phyloP scores from a whole-genome alignment of 768 basidiomycete species.

The Lactarius akahatsu region DNA sequence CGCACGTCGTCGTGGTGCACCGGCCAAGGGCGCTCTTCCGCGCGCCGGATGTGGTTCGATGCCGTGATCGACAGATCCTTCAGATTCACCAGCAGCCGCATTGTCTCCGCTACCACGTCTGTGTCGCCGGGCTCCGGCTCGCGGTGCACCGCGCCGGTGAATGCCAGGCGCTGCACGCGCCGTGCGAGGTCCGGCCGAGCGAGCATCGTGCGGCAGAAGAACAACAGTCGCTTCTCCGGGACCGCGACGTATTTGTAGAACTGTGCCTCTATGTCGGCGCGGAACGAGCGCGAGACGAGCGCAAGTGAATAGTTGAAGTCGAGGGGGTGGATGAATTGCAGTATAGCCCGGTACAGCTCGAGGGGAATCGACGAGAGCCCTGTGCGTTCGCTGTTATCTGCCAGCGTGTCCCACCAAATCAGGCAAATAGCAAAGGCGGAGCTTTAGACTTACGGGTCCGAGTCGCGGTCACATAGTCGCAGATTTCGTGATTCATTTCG shows the following conservation, averaged over 20 bases:
- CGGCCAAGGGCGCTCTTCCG: conserved; percentile 12
- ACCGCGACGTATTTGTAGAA: conserved; percentile 23
- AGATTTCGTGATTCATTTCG: background rate
- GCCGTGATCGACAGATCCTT: conserved; percentile 23
- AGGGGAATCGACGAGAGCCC: background rate
- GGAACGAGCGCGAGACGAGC: conserved; percentile 20
- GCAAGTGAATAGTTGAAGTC: conserved; percentile 11
- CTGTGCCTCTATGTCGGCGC: conserved; percentile 13
- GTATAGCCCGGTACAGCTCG: conserved; percentile 20
- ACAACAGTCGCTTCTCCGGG: conserved; percentile 14
- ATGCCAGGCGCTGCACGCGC: conserved; percentile 21
- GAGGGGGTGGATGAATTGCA: conserved; percentile 15
- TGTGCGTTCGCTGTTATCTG: background rate
- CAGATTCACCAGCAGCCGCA: conserved; percentile 20
- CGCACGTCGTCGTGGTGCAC: conserved; percentile 14
- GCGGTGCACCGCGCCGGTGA: conserved; percentile 20
- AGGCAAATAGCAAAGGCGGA: background rate
- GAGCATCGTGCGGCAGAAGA: conserved; percentile 25
- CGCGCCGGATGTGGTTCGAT: background rate
- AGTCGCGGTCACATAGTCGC: background rate
- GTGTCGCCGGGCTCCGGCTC: conserved; percentile 15
- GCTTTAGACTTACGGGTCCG: background rate
- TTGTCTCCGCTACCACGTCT: conserved; percentile 13
- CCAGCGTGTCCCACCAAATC: background rate
- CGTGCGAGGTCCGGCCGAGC: conserved; percentile 25